phyloP scores from a whole-genome alignment of 371 early-diverging fungal species.

The Gilbertella persicaria region DNA sequence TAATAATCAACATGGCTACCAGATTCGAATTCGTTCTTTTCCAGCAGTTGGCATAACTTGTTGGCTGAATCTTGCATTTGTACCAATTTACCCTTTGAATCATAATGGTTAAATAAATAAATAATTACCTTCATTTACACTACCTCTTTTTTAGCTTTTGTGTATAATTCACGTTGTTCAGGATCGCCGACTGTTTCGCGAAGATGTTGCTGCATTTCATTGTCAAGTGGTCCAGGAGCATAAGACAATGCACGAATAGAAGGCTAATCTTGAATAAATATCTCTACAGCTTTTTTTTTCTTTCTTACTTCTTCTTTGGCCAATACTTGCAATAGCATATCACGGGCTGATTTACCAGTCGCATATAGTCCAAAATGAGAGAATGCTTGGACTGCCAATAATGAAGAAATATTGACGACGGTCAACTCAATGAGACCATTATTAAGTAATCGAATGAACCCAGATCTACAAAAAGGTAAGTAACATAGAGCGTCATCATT shows the following conservation, averaged over 20 bases:
- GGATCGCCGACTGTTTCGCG: constrained; percentile 74
- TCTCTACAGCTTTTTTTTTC: not conserved
- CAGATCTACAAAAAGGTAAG: constrained; percentile 20
- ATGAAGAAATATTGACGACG: constrained; percentile 86
- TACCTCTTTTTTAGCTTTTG: constrained; percentile 63
- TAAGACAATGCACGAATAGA: constrained; percentile 72
- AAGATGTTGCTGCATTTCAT: constrained; percentile 82
- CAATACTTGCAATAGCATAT: constrained; percentile 71
- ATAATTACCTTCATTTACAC: not conserved
- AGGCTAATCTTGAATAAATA: constrained; percentile 11
- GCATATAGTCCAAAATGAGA: constrained; percentile 85
- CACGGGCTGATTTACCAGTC: constrained; percentile 89
- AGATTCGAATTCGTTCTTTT: constrained; percentile 58
- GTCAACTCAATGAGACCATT: constrained; percentile 19
- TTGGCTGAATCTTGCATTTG: constrained; percentile 69
- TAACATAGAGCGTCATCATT: not conserved
- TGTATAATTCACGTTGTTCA: constrained; percentile 63
- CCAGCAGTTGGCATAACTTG: constrained; percentile 60
- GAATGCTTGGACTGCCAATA: constrained; percentile 79
- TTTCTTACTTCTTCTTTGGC: constrained; percentile 63
- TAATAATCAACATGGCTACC: constrained; percentile 86
- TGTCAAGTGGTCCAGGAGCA: constrained; percentile 92
- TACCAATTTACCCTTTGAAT: constrained; percentile 74
- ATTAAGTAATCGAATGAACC: constrained; percentile 28
- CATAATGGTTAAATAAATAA: not conserved